Evolutionary conservation across 2,329 filamentous ascomycete genomes (phyloP), one percentile per base, ranked within the genome.

Genomic region (Teratosphaeria destructans): DNA sequence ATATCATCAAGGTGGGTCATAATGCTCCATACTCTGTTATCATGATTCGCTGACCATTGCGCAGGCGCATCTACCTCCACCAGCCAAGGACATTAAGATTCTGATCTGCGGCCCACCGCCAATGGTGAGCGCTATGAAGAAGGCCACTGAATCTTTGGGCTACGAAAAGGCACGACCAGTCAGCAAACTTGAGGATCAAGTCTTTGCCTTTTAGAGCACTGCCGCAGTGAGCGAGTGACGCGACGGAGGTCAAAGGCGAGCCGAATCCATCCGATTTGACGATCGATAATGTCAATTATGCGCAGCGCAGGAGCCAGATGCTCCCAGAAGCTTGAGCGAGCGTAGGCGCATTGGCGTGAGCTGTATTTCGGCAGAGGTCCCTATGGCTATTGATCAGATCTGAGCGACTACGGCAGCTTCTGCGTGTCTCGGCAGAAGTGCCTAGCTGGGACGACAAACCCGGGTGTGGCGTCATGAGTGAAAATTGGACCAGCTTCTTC

Each of bases 101-200:
- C 82, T 97, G 62, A 82, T 97, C 66, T 99, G 94, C 73, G 94
- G 94, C 59, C 94, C 94, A 60, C 94, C 94, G 60, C 94, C 94
- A 56, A 99, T 99, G 94, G 83, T 97, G 65, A 89, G 88, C 70
- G 93, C 91, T 57, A 87, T 97, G 81, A 99, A 99, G 88, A 97
- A 97, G 83, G 84, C 90, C 6, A 87, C 92, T 56, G 90, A 95
- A 77, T 82, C 84, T 64, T 82, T 97, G 23, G 94, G 94, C 60
- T 99, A 88, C 81, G 83, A 89, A 72, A 97, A 97, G 82, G 89
- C 94, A 52, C 85, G 86, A 62, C 90, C 93, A 53, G 92, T 97
- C 70, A 96, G 92, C 85, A 97, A 97, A 84, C 85, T 97, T 58
- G 89, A 93, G 73, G 94, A 99, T 75, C 94, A 97, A 77, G 90